Evolutionary conservation across 192 early-diverging fungal species (phyloP), one percentile per base, ranked within the genome.

Genomic region (Geranomyces michiganensis): DNA sequence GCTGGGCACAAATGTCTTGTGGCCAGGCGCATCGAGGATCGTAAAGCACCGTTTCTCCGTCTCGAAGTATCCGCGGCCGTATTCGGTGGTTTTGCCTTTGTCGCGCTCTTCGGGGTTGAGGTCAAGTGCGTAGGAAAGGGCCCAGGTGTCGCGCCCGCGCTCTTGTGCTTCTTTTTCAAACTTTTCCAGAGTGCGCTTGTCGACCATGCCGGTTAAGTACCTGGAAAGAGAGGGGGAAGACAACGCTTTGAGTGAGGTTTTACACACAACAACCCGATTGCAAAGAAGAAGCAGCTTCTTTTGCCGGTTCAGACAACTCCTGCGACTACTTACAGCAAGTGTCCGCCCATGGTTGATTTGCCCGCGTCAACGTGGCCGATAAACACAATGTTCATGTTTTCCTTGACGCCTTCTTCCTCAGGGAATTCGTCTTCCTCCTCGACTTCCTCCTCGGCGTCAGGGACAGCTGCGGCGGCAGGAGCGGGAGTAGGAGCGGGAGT

Each of bases 41-140:
- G 97, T 98, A 80, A 96, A 99, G 58, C 93, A 89, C 44, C 96
- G 92, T 75, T 91, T 91, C 51, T 90, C 87, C 0, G 97, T 98
- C 82, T 97, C 96, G 81, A 99, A 99, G 82, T 90, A 96, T 21
- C 95, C 97, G 56, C 96, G 91, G 66, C 97, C 97, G 76, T 92
- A 94, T 84, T 99, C 97, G 65, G 96, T 94, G 0, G 97, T 99
- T 82, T 97, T 99, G 36, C 97, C 97, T 91, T 99, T 99, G 78
- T 90, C 90, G 49, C 97, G 89, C 77, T 99, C 97, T 80, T 99
- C 97, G 62, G 84, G 82, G 82, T 96, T 97, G 64, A 95, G 90
- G 82, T 99, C 97, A 56, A 99, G 85, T 31, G 95, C 97, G 96
- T 96, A 99, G 41, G 96, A 97, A 68, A 99, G 84, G 70, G 96